Base-by-base conservation (phyloP, 2,329 filamentous ascomycete genomes). In the Cadophora malorum region DNA sequence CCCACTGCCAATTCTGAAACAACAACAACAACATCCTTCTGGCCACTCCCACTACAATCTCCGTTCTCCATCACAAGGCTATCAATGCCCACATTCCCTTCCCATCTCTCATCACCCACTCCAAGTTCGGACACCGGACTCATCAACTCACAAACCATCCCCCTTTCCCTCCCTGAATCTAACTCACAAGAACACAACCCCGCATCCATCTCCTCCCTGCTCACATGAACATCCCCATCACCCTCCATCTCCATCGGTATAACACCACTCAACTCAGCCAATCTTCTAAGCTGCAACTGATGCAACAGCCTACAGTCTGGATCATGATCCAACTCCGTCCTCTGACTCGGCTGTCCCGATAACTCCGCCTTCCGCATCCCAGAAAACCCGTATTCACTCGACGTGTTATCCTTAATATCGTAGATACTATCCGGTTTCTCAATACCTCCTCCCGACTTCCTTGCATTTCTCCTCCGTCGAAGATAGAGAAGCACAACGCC, bases 301-400 rank as follows among this genome's bases (percentile, higher is more conserved):
- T 58, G 55, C 31, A 58, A 21, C 6, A 58, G 55, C 19, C 5
- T 31, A 23, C 55, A 58, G 0, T 58, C 33, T 1, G 55, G 55
- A 58, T 58, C 55, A 41, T 58, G 55, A 58, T 58, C 55, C n/a
- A 58, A 25, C 33, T 58, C 55, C 9, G 21, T n/a, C 33, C 33
- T 58, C n/a, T 41, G 8, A 14, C 16, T 35, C 21, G 55, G n/a
- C 4, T 8, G 1, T 3, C 55, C 55, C 0, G n/a, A 58, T 4
- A 58, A 10, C 21, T 58, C 55, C 8, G 55, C 55, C 7, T 58
- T 58, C 9, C 31, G n/a, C 9, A 33, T 21, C 1, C 35, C 35
- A 9, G 35, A 9, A 19, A 58, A 58, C 1, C 55, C 31, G 31
- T 38, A 23, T n/a, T 58, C 55, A n/a, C 55, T 58, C 1, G 55